Conservation (phyloP, 2,329 filamentous ascomycete genomes). For the Neonectria ditissima region DNA sequence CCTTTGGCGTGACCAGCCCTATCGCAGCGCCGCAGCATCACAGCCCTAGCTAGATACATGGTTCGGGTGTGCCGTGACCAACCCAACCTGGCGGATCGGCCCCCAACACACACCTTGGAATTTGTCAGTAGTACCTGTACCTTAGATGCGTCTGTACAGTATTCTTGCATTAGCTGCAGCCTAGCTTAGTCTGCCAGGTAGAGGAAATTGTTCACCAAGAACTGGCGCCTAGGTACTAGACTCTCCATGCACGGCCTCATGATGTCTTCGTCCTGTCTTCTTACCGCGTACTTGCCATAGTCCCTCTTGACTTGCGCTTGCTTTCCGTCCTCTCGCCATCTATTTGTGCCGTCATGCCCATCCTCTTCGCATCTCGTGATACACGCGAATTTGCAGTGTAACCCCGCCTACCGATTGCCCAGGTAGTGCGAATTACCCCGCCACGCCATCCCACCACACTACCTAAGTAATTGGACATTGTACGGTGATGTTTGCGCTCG, state of each 20-base stretch:
- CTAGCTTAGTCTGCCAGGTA: neutral
- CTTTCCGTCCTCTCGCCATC: neutral
- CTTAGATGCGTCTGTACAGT: conserved; percentile 2
- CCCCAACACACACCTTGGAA: conserved; percentile 6
- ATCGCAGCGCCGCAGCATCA: conserved; percentile 2
- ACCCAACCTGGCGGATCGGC: conserved; percentile 10
- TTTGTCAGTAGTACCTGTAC: conserved; percentile 4
- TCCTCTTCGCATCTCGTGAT: neutral
- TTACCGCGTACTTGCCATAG: neutral
- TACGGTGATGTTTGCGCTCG: too few relatives aligned
- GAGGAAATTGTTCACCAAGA: neutral
- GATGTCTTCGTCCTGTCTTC: neutral
- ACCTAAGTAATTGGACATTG: too few relatives aligned
- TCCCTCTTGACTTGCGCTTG: neutral
- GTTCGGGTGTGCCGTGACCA: conserved; percentile 8
- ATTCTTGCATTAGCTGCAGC: neutral
- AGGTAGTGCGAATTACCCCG: conserved; percentile 1
- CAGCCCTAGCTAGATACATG: neutral
- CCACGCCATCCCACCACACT: neutral
- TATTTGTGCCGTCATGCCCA: neutral
- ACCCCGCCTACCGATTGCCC: neutral
- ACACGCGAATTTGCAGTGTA: neutral
- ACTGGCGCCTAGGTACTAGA: neutral
- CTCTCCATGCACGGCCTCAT: neutral
- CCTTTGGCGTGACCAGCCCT: conserved; percentile 16